These are phyloP conservation scores for Botrytis paeoniae DNA, from an alignment of 2,329 filamentous ascomycete genomes.

Conservation along the genomic window DNA sequence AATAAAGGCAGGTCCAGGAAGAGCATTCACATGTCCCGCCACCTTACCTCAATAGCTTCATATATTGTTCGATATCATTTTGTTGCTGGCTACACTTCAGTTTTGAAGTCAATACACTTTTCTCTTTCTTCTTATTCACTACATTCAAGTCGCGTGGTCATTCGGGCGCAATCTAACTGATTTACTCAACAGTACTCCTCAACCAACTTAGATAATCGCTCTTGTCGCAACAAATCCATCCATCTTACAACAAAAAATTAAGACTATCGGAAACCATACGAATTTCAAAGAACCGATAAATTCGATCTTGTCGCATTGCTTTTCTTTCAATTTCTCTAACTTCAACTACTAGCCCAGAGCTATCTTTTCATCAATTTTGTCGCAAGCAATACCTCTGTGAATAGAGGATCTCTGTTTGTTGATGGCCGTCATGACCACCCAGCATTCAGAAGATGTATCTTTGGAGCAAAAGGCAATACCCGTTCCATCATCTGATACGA, in stretches of 20 bases:
- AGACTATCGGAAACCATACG: neutral
- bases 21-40: conserved; percentile 1
- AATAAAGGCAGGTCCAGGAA: neutral
- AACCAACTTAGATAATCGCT: neutral
- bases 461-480: conserved; percentile 52
- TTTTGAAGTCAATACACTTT: neutral
- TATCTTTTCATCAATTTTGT: conserved; percentile 5
- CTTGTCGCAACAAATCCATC: neutral
- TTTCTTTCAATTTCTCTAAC: neutral
- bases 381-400: conserved; percentile 23
- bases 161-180: neutral
- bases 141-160: neutral
- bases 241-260: neutral
- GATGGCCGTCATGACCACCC: conserved; percentile 54
- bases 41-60: neutral
- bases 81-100: neutral
- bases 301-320: conserved; percentile 11
- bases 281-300: neutral
- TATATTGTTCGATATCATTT: neutral
- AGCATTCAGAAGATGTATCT: conserved; percentile 36
- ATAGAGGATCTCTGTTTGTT: conserved; percentile 37
- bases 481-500: conserved; percentile 46
- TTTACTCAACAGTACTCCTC: neutral
- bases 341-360: neutral
- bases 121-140: conserved; percentile 9